Conservation (phyloP, 768 basidiomycete species). For the Gloeopeniophorella convolvens region DNA sequence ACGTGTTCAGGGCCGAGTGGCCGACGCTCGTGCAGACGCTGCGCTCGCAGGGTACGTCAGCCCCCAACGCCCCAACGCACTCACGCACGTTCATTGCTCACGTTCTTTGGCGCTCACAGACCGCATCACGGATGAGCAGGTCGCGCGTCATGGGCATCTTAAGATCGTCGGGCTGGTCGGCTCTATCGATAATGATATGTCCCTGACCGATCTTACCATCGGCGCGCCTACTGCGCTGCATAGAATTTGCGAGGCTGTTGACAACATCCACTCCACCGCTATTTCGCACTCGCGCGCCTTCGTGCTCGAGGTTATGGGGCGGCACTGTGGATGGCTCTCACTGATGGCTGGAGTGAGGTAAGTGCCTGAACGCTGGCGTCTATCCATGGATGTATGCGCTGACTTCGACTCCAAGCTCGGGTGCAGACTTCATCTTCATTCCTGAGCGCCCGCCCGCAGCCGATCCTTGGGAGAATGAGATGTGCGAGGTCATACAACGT, state of each 20-base stretch:
- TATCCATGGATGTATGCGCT: not conserved
- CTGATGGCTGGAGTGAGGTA: constrained; percentile 87
- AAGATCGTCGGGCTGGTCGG: constrained; percentile 98
- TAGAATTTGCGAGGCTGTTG: constrained; percentile 95
- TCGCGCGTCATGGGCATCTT: constrained; percentile 69
- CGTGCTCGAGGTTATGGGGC: constrained; percentile 98
- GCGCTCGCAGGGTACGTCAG: constrained; percentile 45
- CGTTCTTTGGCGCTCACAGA: constrained; percentile 33
- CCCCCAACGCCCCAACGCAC: not conserved
- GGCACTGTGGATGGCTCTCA: constrained; percentile 99
- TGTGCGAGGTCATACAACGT: constrained; percentile 78
- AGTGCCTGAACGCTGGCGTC: constrained; percentile 21
- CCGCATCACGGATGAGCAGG: constrained; percentile 70
- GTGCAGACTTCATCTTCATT: constrained; percentile 97
- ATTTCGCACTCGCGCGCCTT: constrained; percentile 95
- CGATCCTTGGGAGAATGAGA: constrained; percentile 83
- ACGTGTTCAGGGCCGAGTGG: constrained; percentile 93
- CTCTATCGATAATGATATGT: constrained; percentile 99
- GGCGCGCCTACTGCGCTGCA: constrained; percentile 94
- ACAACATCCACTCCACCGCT: constrained; percentile 97
- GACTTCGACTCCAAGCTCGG: constrained; percentile 43
- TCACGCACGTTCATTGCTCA: not conserved
- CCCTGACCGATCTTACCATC: constrained; percentile 94
- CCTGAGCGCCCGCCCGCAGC: constrained; percentile 82
- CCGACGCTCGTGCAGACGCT: constrained; percentile 73